Evolutionary conservation across 2,329 filamentous ascomycete genomes (phyloP), one percentile per base, ranked within the genome.

Genomic region (Trichoderma pleuroti): DNA sequence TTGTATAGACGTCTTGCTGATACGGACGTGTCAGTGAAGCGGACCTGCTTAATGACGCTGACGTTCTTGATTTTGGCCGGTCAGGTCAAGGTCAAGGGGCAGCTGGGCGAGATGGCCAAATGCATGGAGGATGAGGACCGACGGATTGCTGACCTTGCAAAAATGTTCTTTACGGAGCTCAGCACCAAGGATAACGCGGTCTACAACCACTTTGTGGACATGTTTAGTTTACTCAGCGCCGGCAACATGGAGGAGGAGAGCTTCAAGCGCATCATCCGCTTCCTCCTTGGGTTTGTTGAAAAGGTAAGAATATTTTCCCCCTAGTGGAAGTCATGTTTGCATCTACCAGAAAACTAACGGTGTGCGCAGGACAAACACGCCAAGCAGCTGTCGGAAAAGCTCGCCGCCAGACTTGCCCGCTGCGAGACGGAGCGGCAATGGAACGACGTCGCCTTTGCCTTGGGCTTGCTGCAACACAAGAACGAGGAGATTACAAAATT

Each of bases 141-240:
- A 81, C 89, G 93, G 72, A 97, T 98, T 73, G 93, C 94, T 0
- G 96, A 99, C 78, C 87, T 99, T 77, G 93, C 94, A 16, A 88
- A 93, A 71, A 98, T 98, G 95, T 99, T 99, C 88, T 99, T 99
- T 81, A 95, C 93, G 0, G 96, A 99, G 81, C 87, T 99, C 69
- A 94, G 94, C 72, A 97, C 94, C 75, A 99, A 99, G 84, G 96
- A 99, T 80, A 99, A 99, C 78, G 96, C 96, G 3, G 93, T 99
- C 3, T 99, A 99, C 81, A 99, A 99, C 80, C 95, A 99, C 83
- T 99, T 99, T 81, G 94, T 99, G 32, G 96, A 99, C 79, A 98
- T 99, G 93, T 99, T 99, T 81, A 95, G 92, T 78, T 83, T 98
- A 74, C 85, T 99, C 60, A 96, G 93, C 71, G 92, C 94, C 0